Percentiles rank a stretch among this genome's conserved stretches.
phyloP scores from a whole-genome alignment of 805 yeast genomes.

The Clavispora vitiphila region DNA sequence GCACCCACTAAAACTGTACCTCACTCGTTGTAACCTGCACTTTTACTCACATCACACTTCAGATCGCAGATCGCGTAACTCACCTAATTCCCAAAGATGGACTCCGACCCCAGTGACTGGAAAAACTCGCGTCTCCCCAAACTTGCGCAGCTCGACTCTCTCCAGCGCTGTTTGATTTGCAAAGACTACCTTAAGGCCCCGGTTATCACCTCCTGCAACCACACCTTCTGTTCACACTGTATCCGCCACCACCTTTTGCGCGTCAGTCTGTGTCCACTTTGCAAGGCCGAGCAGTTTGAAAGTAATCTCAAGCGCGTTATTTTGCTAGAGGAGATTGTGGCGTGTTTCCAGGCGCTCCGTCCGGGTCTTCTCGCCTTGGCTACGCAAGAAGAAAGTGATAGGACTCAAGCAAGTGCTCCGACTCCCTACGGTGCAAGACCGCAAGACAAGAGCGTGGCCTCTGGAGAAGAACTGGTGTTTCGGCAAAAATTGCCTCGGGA shows the following conservation, averaged over 20 bases:
- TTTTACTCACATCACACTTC: not conserved
- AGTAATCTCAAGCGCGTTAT: conserved; percentile 63
- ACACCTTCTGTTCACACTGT: conserved; percentile 85
- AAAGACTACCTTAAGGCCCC: conserved; percentile 79
- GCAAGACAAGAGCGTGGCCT: too few relatives aligned
- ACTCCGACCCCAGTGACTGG: conserved; percentile 71
- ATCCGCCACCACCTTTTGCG: conserved; percentile 64
- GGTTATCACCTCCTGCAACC: conserved; percentile 78
- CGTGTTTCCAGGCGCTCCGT: conserved; percentile 36
- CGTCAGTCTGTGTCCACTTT: conserved; percentile 69
- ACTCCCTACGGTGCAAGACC: too few relatives aligned
- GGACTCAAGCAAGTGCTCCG: too few relatives aligned
- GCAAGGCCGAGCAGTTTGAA: conserved; percentile 66
- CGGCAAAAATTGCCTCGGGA: too few relatives aligned
- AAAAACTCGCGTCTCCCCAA: conserved; percentile 46
- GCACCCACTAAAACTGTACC: too few relatives aligned
- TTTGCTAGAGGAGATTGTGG: conserved; percentile 65
- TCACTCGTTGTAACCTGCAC: not conserved
- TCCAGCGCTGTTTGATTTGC: conserved; percentile 81
- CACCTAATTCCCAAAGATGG: not conserved
- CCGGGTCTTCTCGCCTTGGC: conserved; percentile 10
- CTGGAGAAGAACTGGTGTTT: too few relatives aligned
- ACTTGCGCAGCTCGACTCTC: conserved; percentile 58
- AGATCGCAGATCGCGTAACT: not conserved
- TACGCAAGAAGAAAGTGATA: not conserved